A percentile compares a stretch with the other conserved stretches of the same genome.
Conservation (phyloP, 2,329 filamentous ascomycete species). For the Fusarium redolens region DNA sequence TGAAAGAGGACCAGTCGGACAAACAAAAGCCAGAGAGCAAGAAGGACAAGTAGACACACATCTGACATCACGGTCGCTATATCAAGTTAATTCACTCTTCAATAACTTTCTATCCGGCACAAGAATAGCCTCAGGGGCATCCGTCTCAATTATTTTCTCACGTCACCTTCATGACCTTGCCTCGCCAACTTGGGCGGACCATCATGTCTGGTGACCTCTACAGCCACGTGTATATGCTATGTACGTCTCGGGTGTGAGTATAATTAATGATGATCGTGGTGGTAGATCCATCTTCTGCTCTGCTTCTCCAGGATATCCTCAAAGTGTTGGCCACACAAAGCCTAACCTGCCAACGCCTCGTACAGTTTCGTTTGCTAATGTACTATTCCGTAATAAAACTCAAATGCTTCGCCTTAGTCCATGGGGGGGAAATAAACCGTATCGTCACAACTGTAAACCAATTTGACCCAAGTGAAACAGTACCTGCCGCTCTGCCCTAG, state of each 20-base stretch:
- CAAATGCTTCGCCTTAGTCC: slow-evolving; percentile 41
- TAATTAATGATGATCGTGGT: slow-evolving; percentile 43
- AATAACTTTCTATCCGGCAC: neutral
- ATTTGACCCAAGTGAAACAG: slow-evolving; percentile 26
- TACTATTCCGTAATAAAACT: slow-evolving; percentile 40
- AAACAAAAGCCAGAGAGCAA: slow-evolving; percentile 59
- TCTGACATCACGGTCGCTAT: neutral
- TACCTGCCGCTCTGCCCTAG: slow-evolving; percentile 5
- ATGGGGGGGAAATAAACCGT: slow-evolving; percentile 12
- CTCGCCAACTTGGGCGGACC: slow-evolving; percentile 7
- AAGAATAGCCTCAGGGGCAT: slow-evolving; percentile 2
- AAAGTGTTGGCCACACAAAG: slow-evolving; percentile 26
- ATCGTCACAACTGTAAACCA: slow-evolving; percentile 23
- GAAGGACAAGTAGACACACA: slow-evolving; percentile 57
- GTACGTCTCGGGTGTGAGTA: slow-evolving; percentile 38
- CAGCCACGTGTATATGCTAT: slow-evolving; percentile 46
- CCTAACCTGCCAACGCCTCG: slow-evolving; percentile 42
- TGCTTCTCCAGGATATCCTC: slow-evolving; percentile 26
- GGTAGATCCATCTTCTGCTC: slow-evolving; percentile 38
- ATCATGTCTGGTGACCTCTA: slow-evolving; percentile 33
- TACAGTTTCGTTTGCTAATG: slow-evolving; percentile 45
- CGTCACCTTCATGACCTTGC: slow-evolving; percentile 24
- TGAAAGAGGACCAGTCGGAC: slow-evolving; percentile 78
- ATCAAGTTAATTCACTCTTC: neutral
- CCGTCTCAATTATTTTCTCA: slow-evolving; percentile 35